Percentiles rank a stretch among this genome's conserved stretches.
Evolutionary conservation across 768 basidiomycete species (phyloP).

Genomic region (Rhizopogon roseolus): DNA sequence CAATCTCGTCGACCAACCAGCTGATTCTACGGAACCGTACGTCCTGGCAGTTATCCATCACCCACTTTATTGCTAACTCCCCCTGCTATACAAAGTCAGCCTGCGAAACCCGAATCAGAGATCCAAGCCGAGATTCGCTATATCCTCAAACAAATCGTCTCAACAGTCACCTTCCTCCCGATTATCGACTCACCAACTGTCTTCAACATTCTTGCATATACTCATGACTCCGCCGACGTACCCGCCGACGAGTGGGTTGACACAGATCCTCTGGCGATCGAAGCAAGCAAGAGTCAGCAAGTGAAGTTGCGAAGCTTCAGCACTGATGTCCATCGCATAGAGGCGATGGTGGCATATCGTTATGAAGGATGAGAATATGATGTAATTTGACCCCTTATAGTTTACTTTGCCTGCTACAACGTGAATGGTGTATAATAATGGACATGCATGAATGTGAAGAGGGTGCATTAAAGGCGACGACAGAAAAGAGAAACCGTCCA

Average conservation of each 20-base stretch:
- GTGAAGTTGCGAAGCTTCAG: constrained; percentile 95
- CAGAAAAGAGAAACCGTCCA: neutral
- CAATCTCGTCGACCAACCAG: constrained; percentile 67
- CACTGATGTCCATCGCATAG: constrained; percentile 96
- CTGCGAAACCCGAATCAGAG: constrained; percentile 75
- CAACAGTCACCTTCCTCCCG: constrained; percentile 93
- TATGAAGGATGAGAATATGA: constrained; percentile 62
- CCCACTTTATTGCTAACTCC: neutral
- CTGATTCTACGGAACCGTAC: constrained; percentile 47
- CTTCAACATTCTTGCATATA: constrained; percentile 97
- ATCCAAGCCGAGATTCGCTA: constrained; percentile 97
- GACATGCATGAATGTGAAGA: neutral
- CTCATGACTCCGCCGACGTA: constrained; percentile 85
- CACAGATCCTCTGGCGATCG: constrained; percentile 88
- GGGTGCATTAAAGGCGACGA: neutral
- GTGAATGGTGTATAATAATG: neutral
- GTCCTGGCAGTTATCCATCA: constrained; percentile 18
- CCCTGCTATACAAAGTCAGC: constrained; percentile 29
- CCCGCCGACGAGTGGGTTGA: constrained; percentile 96
- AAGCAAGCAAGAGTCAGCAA: constrained; percentile 88
- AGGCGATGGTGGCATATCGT: constrained; percentile 97
- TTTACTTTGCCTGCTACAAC: neutral
- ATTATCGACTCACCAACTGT: constrained; percentile 93
- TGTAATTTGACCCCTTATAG: neutral
- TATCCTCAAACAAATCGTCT: constrained; percentile 97